phyloP scores from a whole-genome alignment of 163 green algal species.

The Coccomyxa subellipsoidea region DNA sequence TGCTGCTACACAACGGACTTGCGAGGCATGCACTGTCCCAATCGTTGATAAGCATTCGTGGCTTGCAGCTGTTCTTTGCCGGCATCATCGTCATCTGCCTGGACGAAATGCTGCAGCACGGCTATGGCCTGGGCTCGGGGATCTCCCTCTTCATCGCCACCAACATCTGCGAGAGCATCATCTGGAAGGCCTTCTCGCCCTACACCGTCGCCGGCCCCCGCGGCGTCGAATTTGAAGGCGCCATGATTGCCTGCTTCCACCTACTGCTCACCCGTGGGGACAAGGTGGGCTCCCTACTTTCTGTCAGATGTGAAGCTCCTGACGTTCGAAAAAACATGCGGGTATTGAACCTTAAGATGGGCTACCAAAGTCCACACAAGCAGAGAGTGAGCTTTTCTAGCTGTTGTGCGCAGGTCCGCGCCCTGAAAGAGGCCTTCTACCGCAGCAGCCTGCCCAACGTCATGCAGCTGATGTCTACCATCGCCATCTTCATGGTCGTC shows the following conservation, averaged over 20 bases:
- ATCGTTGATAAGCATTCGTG: no score
- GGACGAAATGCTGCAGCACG: slow-evolving; percentile 97
- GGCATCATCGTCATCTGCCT: slow-evolving; percentile 99
- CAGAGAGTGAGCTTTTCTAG: no score
- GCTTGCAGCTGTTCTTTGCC: slow-evolving; percentile 91
- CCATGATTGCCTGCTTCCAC: slow-evolving; percentile 96
- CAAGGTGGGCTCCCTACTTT: slow-evolving; percentile 62
- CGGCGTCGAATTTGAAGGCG: slow-evolving; percentile 97
- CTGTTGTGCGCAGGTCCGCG: slow-evolving; percentile 41
- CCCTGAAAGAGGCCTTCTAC: slow-evolving; percentile 98
- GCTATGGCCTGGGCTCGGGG: slow-evolving; percentile 95
- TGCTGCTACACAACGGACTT: no score
- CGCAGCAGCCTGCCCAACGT: slow-evolving; percentile 95
- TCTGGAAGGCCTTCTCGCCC: slow-evolving; percentile 96
- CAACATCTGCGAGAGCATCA: slow-evolving; percentile 99
- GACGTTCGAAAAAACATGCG: no score
- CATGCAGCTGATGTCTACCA: slow-evolving; percentile 94
- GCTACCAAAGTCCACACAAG: no score
- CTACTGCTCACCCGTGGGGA: slow-evolving; percentile 92
- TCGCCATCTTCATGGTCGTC: slow-evolving; percentile 96
- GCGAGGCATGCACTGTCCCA: no score
- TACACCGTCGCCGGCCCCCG: slow-evolving; percentile 53
- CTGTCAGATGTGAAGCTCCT: background rate
- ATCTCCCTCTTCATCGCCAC: slow-evolving; percentile 99
- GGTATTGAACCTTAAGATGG: no score